phyloP scores from a whole-genome alignment of 169 alveolate species.

The Plasmodium cynomolgi region DNA sequence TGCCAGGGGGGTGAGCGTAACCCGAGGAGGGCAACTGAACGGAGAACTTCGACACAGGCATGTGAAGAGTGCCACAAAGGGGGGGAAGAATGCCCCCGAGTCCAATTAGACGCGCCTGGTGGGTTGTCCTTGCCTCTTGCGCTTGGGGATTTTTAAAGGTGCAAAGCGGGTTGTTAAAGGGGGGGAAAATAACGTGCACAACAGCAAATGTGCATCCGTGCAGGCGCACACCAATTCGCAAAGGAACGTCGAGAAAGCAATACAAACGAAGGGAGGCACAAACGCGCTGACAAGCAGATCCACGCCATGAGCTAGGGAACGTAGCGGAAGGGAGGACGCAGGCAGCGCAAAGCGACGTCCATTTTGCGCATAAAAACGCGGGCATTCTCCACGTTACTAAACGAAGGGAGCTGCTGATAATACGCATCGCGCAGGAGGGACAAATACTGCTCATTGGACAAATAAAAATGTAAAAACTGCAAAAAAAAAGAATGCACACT shows the following conservation, averaged over 20 bases:
- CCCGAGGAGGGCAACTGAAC: background rate
- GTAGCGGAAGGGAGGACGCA: conserved; percentile 22
- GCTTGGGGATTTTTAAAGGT: background rate
- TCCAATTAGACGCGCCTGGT: background rate
- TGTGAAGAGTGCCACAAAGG: background rate
- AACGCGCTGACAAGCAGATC: background rate
- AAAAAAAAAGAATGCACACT: conserved; percentile 20
- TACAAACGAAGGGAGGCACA: background rate
- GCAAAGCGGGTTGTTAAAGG: background rate
- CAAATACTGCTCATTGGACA: conserved; percentile 11
- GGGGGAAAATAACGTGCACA: background rate
- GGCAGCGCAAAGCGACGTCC: conserved; percentile 4
- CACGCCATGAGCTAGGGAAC: background rate
- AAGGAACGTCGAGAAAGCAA: background rate
- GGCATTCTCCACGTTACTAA: background rate
- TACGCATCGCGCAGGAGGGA: conserved; percentile 21
- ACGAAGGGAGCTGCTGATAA: conserved; percentile 4
- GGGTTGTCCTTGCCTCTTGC: background rate
- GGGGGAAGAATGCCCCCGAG: background rate
- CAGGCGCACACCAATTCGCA: background rate
- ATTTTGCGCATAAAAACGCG: conserved; percentile 11
- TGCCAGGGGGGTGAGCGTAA: conserved; percentile 7
- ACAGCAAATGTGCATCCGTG: background rate
- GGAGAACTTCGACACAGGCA: background rate
- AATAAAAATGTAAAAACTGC: conserved; percentile 27